These are phyloP conservation scores for Psilocybe cyanescens DNA, from an alignment of 768 basidiomycete genomes.

Conservation along the genomic window DNA sequence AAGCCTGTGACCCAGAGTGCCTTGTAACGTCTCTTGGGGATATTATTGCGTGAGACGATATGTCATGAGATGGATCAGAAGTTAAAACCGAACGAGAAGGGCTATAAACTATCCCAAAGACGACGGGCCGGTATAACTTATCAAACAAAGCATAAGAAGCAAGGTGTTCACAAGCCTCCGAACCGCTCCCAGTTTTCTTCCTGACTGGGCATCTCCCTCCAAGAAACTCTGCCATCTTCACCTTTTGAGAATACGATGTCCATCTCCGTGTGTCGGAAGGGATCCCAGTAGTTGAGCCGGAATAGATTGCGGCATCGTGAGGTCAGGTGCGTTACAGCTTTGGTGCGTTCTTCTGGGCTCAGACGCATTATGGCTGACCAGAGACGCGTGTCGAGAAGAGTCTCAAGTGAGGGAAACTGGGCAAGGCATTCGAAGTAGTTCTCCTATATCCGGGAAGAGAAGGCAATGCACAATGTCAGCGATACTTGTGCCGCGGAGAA, in stretches of 20 bases:
- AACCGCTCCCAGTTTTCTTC: constrained; percentile 3
- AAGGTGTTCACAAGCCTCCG: background rate
- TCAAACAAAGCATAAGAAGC: too few relatives aligned
- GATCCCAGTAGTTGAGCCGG: background rate
- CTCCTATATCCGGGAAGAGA: background rate
- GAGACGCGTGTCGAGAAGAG: background rate
- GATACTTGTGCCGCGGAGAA: background rate
- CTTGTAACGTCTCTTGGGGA: too few relatives aligned
- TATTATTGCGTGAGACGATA: too few relatives aligned
- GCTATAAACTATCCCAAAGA: too few relatives aligned
- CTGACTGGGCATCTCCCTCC: background rate
- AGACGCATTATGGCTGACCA: background rate
- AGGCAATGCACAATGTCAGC: background rate
- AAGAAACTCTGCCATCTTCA: background rate
- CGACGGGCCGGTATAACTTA: background rate
- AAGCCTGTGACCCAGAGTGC: too few relatives aligned
- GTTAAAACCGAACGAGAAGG: too few relatives aligned
- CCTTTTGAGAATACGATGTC: background rate
- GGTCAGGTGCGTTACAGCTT: background rate
- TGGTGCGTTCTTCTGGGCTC: background rate
- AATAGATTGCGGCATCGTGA: background rate
- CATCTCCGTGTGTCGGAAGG: background rate
- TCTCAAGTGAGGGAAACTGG: background rate
- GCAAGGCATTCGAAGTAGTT: background rate
- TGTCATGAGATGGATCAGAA: too few relatives aligned